phyloP scores from a whole-genome alignment of 2,329 filamentous ascomycete species.

The Phialemonium atrogriseum region DNA sequence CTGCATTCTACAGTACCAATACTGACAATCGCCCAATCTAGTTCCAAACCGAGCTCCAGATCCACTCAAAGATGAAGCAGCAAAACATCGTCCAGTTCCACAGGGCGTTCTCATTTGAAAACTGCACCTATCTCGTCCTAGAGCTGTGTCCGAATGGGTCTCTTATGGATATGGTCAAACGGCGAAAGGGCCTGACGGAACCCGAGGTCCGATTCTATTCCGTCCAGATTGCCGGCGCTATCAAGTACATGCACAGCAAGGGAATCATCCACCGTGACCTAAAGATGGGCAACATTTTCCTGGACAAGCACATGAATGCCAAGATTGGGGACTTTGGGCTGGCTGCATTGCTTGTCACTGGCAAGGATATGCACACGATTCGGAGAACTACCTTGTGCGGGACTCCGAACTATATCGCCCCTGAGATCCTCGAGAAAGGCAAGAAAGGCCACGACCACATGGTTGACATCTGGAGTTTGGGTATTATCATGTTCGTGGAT shows the following conservation, averaged over 20 bases:
- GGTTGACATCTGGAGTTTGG: slow-evolving; percentile 96
- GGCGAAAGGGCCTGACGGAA: slow-evolving; percentile 80
- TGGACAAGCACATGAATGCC: slow-evolving; percentile 91
- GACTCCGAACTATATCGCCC: slow-evolving; percentile 96
- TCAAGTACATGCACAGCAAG: slow-evolving; percentile 95
- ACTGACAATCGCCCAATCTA: slow-evolving; percentile 18
- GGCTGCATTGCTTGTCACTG: slow-evolving; percentile 82
- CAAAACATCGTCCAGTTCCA: slow-evolving; percentile 94
- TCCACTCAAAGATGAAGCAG: slow-evolving; percentile 96
- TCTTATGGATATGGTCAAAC: slow-evolving; percentile 95
- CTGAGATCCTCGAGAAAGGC: slow-evolving; percentile 89
- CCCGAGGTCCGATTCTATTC: slow-evolving; percentile 92
- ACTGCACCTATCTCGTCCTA: slow-evolving; percentile 86
- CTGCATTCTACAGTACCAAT: too few species aligned
- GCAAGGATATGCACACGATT: slow-evolving; percentile 77
- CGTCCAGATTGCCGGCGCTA: slow-evolving; percentile 89
- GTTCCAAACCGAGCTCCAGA: slow-evolving; percentile 83
- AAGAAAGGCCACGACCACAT: slow-evolving; percentile 95
- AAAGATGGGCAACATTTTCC: slow-evolving; percentile 96
- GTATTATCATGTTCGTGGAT: slow-evolving; percentile 76
- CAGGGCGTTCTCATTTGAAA: slow-evolving; percentile 83
- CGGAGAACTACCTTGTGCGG: slow-evolving; percentile 91
- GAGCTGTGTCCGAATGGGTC: slow-evolving; percentile 94
- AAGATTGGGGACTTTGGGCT: slow-evolving; percentile 97
- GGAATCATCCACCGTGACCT: slow-evolving; percentile 95